Evolutionary conservation across 2,329 filamentous ascomycete genomes (phyloP).

Genomic region (Cladophialophora carrionii): DNA sequence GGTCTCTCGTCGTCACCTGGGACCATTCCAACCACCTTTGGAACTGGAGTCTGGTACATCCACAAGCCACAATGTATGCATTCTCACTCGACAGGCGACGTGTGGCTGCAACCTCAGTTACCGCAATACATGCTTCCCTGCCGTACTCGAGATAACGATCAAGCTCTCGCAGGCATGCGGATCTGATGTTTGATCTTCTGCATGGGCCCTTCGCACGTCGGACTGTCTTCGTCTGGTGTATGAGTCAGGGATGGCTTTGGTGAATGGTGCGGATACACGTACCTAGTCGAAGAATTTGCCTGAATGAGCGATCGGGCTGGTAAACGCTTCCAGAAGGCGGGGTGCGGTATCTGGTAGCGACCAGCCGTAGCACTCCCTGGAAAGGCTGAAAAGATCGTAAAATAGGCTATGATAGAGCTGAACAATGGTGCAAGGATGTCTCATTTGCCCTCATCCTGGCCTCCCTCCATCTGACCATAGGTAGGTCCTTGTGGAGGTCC

Average conservation of each 20-base stretch:
- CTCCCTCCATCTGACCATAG: conserved; percentile 32
- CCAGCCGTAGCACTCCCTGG: neutral
- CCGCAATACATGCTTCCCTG: neutral
- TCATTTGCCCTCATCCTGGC: conserved; percentile 37
- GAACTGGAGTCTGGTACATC: neutral
- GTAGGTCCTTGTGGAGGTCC: conserved; percentile 35
- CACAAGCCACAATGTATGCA: neutral
- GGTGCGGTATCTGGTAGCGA: neutral
- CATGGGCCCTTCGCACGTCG: neutral
- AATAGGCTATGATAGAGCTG: neutral
- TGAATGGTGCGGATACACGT: neutral
- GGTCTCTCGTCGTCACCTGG: neutral
- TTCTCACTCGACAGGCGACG: neutral
- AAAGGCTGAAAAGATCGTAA: neutral
- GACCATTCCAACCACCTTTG: neutral
- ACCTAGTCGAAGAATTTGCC: neutral
- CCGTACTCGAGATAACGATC: neutral
- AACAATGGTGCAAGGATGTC: neutral
- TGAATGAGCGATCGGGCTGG: neutral
- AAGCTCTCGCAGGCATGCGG: neutral
- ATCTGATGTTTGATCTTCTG: neutral
- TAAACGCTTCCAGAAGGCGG: neutral
- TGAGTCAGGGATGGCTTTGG: neutral
- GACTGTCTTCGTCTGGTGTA: neutral
- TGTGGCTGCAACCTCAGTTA: neutral